Evolutionary conservation across 208 protist species (phyloP).

Genomic region (Wallacemonas sp.): DNA sequence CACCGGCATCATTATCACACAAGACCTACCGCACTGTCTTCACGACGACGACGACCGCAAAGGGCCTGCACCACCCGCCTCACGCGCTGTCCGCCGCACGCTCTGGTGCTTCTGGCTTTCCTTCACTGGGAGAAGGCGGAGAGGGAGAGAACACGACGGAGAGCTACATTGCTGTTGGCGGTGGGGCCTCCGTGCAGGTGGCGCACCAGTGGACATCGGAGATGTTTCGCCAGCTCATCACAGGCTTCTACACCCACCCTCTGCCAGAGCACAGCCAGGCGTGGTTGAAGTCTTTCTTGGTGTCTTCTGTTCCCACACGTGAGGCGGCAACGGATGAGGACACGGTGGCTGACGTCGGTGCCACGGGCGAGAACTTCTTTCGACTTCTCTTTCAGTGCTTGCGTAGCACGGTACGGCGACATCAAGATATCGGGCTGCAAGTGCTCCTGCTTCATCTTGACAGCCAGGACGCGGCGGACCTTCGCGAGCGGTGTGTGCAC

Average conservation of each 20-base stretch:
- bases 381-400: constrained; percentile 39
- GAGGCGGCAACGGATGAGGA: neutral
- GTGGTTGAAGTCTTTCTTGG: neutral
- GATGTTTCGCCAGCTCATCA: constrained; percentile 37
- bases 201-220: constrained; percentile 48
- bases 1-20: neutral
- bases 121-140: too few relatives aligned
- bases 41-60: neutral
- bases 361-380: constrained; percentile 45
- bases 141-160: neutral
- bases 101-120: too few relatives aligned
- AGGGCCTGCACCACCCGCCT: too few relatives aligned
- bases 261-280: neutral
- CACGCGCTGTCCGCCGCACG: too few relatives aligned
- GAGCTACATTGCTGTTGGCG: neutral
- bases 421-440: constrained; percentile 47
- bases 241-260: constrained; percentile 36
- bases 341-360: neutral
- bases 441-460: constrained; percentile 38
- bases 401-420: constrained; percentile 51
- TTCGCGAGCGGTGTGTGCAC: constrained; percentile 45
- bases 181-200: constrained; percentile 11
- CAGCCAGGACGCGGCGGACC: constrained; percentile 7
- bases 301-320: neutral
- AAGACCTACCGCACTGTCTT: neutral